Conservation (phyloP, 2,329 filamentous ascomycete species). For the Apiospora hydei region DNA sequence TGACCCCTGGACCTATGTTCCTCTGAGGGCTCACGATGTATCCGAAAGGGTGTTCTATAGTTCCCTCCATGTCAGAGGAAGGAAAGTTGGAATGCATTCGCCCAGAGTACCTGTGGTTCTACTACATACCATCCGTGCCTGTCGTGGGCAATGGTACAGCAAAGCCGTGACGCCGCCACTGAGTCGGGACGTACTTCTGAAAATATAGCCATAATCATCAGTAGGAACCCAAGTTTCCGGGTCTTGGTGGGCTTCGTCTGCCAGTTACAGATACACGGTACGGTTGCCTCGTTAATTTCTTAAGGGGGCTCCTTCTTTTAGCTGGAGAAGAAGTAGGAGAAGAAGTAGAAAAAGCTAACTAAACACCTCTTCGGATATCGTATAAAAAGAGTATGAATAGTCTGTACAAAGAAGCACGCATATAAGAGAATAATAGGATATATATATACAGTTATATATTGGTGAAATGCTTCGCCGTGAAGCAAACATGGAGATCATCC, state of each 20-base stretch:
- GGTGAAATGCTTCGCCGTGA: too few species aligned
- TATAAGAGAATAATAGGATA: too few species aligned
- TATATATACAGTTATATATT: too few species aligned
- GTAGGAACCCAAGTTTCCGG: not conserved
- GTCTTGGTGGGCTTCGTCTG: not conserved
- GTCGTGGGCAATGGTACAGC: not conserved
- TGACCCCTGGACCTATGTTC: rapidly evolving
- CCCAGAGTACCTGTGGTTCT: not conserved
- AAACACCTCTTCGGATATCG: not conserved
- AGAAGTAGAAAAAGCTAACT: not conserved
- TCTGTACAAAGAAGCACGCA: too few species aligned
- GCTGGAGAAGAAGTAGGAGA: not conserved
- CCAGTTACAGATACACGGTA: not conserved
- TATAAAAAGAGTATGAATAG: too few species aligned
- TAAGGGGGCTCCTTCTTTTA: too few species aligned
- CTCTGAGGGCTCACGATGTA: not conserved
- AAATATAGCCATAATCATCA: not conserved
- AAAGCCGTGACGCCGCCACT: not conserved
- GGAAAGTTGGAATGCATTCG: not conserved
- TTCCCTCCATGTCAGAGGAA: not conserved
- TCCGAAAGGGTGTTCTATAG: not conserved
- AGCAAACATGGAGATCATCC: too few species aligned
- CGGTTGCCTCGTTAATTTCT: not conserved
- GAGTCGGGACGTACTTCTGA: not conserved
- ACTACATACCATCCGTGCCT: not conserved